Evolutionary conservation across 2,329 filamentous ascomycete genomes (phyloP).

Genomic region (Tricladium varicosporioides): DNA sequence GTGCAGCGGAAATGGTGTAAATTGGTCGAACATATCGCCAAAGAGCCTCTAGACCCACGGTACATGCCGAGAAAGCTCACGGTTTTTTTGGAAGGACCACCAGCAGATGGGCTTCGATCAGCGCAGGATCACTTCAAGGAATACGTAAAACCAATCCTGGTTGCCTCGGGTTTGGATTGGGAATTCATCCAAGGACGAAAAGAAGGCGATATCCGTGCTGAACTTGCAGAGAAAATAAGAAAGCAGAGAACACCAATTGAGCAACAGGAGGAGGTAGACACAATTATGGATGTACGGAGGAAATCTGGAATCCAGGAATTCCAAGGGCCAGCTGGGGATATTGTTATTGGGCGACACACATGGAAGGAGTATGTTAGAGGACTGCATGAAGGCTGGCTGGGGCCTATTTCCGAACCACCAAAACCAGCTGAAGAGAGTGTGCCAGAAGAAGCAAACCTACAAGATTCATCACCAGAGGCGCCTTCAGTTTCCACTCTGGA

Average conservation of each 20-base stretch:
- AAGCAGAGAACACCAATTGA: slow-evolving; percentile 53
- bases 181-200: slow-evolving; percentile 90
- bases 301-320: slow-evolving; percentile 68
- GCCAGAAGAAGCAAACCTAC: slow-evolving; percentile 11
- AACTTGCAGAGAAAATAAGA: slow-evolving; percentile 82
- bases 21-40: slow-evolving; percentile 79
- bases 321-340: slow-evolving; percentile 73
- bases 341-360: slow-evolving; percentile 85
- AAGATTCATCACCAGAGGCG: slow-evolving; percentile 23
- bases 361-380: slow-evolving; percentile 98
- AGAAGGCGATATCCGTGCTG: slow-evolving; percentile 89
- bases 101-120: slow-evolving; percentile 76
- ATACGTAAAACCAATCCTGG: slow-evolving; percentile 90
- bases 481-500: slow-evolving; percentile 25
- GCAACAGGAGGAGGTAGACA: slow-evolving; percentile 44
- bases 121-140: slow-evolving; percentile 96
- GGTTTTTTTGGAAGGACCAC: slow-evolving; percentile 81
- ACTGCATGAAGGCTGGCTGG: slow-evolving; percentile 93
- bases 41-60: slow-evolving; percentile 68
- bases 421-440: slow-evolving; percentile 32
- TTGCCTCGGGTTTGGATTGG: slow-evolving; percentile 89
- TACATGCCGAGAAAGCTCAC: slow-evolving; percentile 81
- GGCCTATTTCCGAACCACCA: slow-evolving; percentile 67
- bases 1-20: slow-evolving; percentile 84
- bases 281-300: slow-evolving; percentile 61